A percentile compares a stretch with the other conserved stretches of the same genome.
These are phyloP conservation scores for Pseudozyma tsukubaensis DNA, from an alignment of 1,284 basidiomycete species.

Conservation along the genomic window DNA sequence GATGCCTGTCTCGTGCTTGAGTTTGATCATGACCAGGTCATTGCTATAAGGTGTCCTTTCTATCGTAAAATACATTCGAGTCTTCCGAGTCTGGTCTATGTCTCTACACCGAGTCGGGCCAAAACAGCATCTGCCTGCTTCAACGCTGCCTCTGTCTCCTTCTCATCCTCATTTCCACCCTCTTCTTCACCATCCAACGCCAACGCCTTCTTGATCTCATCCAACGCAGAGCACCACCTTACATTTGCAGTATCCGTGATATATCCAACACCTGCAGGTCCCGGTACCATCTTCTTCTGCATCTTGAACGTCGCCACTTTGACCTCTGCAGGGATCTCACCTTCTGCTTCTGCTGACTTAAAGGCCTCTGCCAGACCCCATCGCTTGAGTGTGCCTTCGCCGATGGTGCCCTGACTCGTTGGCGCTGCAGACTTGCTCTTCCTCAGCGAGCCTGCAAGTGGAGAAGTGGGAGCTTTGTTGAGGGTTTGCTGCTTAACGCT, in stretches of 20 bases:
- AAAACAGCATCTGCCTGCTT: constrained; percentile 29
- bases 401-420: constrained; percentile 16
- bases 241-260: constrained; percentile 62
- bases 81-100: constrained; percentile 5
- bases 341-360: constrained; percentile 8
- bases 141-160: constrained; percentile 23
- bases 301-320: constrained; percentile 14
- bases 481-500: constrained; percentile 17
- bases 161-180: constrained; percentile 9
- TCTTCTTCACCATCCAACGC: constrained; percentile 17
- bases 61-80: neutral
- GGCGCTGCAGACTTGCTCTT: constrained; percentile 15
- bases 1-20: neutral
- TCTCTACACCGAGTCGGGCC: constrained; percentile 28
- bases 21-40: too few relatives aligned
- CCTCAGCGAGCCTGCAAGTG: constrained; percentile 19
- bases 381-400: constrained; percentile 34
- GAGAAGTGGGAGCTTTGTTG: constrained; percentile 9
- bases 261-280: constrained; percentile 48
- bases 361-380: constrained; percentile 49
- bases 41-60: too few relatives aligned
- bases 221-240: constrained; percentile 58
- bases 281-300: constrained; percentile 58
- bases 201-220: constrained; percentile 60
- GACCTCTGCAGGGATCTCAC: neutral